Base-by-base conservation (phyloP, 768 basidiomycete species). In the Agaricus bisporus region DNA sequence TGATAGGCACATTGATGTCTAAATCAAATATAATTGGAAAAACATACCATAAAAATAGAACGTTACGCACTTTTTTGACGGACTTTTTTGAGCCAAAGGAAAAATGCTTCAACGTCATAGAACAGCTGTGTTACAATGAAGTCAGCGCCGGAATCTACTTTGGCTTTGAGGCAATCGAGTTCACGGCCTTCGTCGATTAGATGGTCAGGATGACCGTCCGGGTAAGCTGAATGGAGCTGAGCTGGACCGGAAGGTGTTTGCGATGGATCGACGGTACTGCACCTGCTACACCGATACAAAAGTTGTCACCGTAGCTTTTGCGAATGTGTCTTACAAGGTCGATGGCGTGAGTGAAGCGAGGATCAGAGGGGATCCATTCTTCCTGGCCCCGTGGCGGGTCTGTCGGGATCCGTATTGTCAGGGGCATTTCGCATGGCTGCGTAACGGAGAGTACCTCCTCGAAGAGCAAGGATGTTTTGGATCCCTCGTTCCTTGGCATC, bases 261-360 rank as follows among this genome's bases (percentile, higher is more conserved):
- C 42, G 25, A 11, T 37, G 44, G 26, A 39, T 44, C 25, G 22
- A 28, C 28, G 47, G 11, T 4, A 42, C 43, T 25, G 53, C 58
- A 91, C 92, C 92, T 63, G 95, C 95, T 44, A 98, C 95, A 46
- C 95, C 97, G 56, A 99, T 80, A 66, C 92, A 95, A 68, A 98
- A 98, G 58, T 85, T 74, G 41, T 89, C 29, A n/a, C 47, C 47
- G 15, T 54, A 42, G 4, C 79, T 74, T 15, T 84, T 77, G 37
- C 88, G 81, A 60, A 99, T 97, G 64, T 94, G 95, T 43, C 78
- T 77, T 15, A 98, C 91, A n/a, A 99, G 82, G 68, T 98, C 97
- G 18, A 81, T 72, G 38, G 86, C 95, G 63, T 88, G 86, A 37
- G 80, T 78, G 63, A 99, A 97, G 9, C 84, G 77, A 4, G 91